Evolutionary conservation across 768 basidiomycete species (phyloP).

Genomic region (Auriscalpium microsporum): DNA sequence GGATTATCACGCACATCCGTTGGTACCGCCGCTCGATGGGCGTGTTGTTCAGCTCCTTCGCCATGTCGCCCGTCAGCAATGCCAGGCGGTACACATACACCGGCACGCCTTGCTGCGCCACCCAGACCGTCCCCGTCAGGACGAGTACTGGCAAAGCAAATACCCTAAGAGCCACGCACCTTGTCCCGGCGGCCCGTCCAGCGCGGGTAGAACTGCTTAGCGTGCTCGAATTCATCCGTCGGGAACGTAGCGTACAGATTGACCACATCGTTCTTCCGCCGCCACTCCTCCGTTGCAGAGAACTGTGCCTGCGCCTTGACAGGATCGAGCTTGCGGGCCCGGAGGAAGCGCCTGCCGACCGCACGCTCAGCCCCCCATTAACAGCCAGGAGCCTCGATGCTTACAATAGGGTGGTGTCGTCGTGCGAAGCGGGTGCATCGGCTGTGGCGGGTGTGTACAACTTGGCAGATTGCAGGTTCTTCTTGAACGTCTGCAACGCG

Average conservation of each 20-base stretch:
- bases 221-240: constrained; percentile 46
- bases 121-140: neutral
- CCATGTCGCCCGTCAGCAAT: constrained; percentile 42
- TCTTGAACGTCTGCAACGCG: neutral
- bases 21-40: constrained; percentile 50
- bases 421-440: constrained; percentile 37
- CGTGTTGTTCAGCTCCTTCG: constrained; percentile 52
- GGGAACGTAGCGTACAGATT: constrained; percentile 55
- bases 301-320: constrained; percentile 64
- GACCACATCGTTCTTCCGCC: constrained; percentile 50
- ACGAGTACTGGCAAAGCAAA: too few relatives aligned
- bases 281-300: constrained; percentile 58
- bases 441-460: constrained; percentile 1
- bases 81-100: constrained; percentile 70
- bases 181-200: constrained; percentile 79
- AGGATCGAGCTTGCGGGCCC: constrained; percentile 65
- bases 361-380: too few relatives aligned
- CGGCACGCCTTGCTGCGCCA: constrained; percentile 51
- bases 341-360: constrained; percentile 59
- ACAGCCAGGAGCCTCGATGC: constrained; percentile 15
- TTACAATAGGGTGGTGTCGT: constrained; percentile 61
- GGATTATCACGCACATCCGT: constrained; percentile 46
- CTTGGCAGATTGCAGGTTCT: neutral
- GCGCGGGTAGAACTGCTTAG: constrained; percentile 63
- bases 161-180: constrained; percentile 25